These are phyloP conservation scores for Sechiopsis laciniata DNA, from an alignment of 306 rosid genomes.

Conservation along the genomic window DNA sequence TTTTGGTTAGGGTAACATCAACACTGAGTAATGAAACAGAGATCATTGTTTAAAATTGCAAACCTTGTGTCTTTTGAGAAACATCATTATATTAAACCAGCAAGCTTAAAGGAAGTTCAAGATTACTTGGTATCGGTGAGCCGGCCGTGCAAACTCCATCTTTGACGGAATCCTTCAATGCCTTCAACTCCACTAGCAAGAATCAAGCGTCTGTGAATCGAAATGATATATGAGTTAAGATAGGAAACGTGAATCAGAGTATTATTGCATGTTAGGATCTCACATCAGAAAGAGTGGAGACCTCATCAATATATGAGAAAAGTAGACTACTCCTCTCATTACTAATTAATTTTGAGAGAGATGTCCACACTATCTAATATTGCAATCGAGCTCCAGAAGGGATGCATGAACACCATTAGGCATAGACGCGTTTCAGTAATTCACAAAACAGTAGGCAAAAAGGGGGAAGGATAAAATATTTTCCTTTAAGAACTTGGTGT, in stretches of 20 bases:
- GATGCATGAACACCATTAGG: not conserved
- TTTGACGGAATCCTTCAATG: constrained; percentile 76
- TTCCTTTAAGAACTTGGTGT: not conserved
- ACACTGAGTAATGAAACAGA: not conserved
- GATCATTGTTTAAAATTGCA: not conserved
- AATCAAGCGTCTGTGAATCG: constrained; percentile 60
- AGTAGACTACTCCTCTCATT: no score
- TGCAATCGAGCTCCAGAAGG: not conserved
- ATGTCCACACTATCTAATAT: no score
- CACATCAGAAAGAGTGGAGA: no score
- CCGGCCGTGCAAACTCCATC: constrained; percentile 94
- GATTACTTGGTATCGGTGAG: constrained; percentile 73
- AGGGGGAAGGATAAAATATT: not conserved
- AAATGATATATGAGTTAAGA: not conserved
- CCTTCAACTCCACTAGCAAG: constrained; percentile 92
- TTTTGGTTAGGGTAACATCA: not conserved
- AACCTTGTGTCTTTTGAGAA: not conserved
- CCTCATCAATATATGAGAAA: no score
- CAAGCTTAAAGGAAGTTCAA: constrained; percentile 23
- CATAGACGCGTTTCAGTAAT: not conserved
- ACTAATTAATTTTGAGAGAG: no score
- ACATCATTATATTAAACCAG: not conserved
- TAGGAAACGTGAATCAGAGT: not conserved
- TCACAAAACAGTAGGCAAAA: not conserved
- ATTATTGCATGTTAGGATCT: no score